Percentiles rank a stretch among this genome's conserved stretches.
phyloP scores from a whole-genome alignment of 2,329 filamentous ascomycete species.

The Botryotinia calthae region DNA sequence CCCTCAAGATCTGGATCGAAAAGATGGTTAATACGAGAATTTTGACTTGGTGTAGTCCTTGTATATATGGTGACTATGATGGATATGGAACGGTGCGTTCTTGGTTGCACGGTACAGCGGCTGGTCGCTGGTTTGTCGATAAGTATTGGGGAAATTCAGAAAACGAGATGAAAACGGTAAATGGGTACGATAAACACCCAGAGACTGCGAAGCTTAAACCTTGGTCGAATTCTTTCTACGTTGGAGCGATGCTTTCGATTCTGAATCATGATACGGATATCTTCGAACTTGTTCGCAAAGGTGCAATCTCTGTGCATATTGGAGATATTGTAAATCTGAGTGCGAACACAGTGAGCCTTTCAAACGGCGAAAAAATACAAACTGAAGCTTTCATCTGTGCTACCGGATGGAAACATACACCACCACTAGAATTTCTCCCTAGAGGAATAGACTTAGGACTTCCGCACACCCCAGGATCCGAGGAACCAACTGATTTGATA shows the following conservation, averaged over 20 bases:
- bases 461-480: slow-evolving; percentile 44
- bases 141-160: slow-evolving; percentile 58
- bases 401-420: slow-evolving; percentile 57
- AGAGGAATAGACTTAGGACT: slow-evolving; percentile 50
- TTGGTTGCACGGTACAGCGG: slow-evolving; percentile 56
- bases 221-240: slow-evolving; percentile 51
- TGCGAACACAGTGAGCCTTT: slow-evolving; percentile 49
- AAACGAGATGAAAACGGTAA: slow-evolving; percentile 53
- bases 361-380: slow-evolving; percentile 47
- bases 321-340: slow-evolving; percentile 50
- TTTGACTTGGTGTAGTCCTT: slow-evolving; percentile 72
- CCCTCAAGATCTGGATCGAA: slow-evolving; percentile 66
- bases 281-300: slow-evolving; percentile 53
- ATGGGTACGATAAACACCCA: slow-evolving; percentile 53
- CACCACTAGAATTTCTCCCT: slow-evolving; percentile 52
- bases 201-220: slow-evolving; percentile 54
- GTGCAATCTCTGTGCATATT: slow-evolving; percentile 52
- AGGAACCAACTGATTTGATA: slow-evolving; percentile 39
- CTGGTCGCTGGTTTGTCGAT: slow-evolving; percentile 56
- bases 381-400: slow-evolving; percentile 54
- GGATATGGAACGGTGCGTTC: slow-evolving; percentile 54
- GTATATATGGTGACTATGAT: slow-evolving; percentile 65
- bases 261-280: slow-evolving; percentile 59
- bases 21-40: slow-evolving; percentile 65
- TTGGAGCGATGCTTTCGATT: slow-evolving; percentile 55